Conservation (phyloP, 768 basidiomycete genomes). For the Coprinopsis sp. region DNA sequence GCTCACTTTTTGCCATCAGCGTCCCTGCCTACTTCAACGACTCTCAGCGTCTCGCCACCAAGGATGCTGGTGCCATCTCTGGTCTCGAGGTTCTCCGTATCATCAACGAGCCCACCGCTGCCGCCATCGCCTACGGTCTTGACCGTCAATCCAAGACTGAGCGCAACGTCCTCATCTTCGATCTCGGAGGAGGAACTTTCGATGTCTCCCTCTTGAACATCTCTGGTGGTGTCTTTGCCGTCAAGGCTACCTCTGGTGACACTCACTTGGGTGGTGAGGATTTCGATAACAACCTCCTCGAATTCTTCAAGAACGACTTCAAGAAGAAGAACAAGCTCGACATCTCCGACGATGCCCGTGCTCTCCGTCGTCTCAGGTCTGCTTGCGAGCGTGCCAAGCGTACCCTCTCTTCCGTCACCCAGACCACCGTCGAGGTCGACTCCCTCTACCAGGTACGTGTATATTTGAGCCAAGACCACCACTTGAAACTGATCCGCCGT, state of each 20-base stretch:
- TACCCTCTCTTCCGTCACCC: conserved; percentile 95
- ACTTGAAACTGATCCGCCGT: not conserved
- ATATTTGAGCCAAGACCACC: not conserved
- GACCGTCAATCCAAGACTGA: conserved; percentile 93
- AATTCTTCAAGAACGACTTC: conserved; percentile 99
- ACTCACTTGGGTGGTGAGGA: conserved; percentile 99
- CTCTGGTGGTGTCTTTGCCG: conserved; percentile 96
- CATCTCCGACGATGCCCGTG: conserved; percentile 95
- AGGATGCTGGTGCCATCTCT: conserved; percentile 97
- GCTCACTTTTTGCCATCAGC: conserved; percentile 28
- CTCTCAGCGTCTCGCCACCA: conserved; percentile 98
- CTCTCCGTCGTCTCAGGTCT: conserved; percentile 89
- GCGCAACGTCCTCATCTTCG: conserved; percentile 99
- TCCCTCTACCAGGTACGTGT: conserved; percentile 81
- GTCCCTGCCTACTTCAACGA: conserved; percentile 99
- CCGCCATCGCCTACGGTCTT: conserved; percentile 97
- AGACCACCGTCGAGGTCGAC: conserved; percentile 99
- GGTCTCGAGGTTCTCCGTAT: conserved; percentile 99
- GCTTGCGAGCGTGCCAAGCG: conserved; percentile 99
- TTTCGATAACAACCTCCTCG: conserved; percentile 96
- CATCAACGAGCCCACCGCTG: conserved; percentile 99
- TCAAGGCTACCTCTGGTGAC: conserved; percentile 99
- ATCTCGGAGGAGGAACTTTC: conserved; percentile 99
- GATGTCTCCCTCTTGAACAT: conserved; percentile 99
- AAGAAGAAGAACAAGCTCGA: conserved; percentile 96